A percentile compares a stretch with the other conserved stretches of the same genome.
Evolutionary conservation across 768 basidiomycete genomes (phyloP).

Genomic region (Russula sp.): DNA sequence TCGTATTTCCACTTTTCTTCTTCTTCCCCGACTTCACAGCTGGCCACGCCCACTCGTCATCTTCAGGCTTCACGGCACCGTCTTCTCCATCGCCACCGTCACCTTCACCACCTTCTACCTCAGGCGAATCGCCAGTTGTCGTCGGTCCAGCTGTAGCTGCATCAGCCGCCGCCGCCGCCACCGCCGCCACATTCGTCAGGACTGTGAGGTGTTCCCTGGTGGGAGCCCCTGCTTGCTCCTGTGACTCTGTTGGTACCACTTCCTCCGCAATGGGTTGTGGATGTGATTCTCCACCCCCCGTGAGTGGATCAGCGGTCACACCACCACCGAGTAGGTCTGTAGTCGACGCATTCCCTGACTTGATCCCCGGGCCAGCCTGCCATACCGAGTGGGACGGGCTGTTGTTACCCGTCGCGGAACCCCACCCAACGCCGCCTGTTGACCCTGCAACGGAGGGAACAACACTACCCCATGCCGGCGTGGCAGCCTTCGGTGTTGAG

Average conservation of each 20-base stretch:
- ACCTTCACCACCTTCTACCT: slow-evolving; percentile 8
- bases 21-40: slow-evolving; percentile 14
- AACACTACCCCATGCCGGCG: slow-evolving; percentile 1
- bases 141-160: background rate
- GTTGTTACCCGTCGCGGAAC: slow-evolving; percentile 18
- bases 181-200: slow-evolving; percentile 1
- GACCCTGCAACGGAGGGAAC: slow-evolving; percentile 7
- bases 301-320: background rate
- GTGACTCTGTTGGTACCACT: background rate
- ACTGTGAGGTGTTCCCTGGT: slow-evolving; percentile 6
- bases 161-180: background rate
- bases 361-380: background rate
- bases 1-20: slow-evolving; percentile 7
- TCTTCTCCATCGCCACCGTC: slow-evolving; percentile 7
- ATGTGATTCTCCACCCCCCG: background rate
- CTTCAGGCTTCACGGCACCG: background rate
- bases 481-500: background rate
- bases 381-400: background rate
- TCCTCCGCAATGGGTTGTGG: background rate
- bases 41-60: background rate
- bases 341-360: slow-evolving; percentile 1
- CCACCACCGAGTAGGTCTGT: slow-evolving; percentile 5
- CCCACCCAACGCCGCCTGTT: slow-evolving; percentile 10
- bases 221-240: background rate
- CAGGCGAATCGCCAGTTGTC: slow-evolving; percentile 9